Conservation (phyloP, 306 rosid species). For the Vigna unguiculata region DNA sequence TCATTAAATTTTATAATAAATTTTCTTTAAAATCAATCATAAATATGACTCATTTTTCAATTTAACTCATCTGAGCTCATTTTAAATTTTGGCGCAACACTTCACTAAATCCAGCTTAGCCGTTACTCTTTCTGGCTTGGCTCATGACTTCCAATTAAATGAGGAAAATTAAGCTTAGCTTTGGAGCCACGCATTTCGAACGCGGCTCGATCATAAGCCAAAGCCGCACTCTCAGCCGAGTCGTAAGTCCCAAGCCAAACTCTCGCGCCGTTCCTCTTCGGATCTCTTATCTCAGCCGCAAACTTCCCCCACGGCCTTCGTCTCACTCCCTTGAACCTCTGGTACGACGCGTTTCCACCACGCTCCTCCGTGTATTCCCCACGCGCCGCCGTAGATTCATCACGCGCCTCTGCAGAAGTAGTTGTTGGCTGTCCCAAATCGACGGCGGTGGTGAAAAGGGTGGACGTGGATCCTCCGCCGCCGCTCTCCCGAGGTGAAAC, state of each 20-base stretch:
- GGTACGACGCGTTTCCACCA: background rate
- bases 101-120: slow-evolving; percentile 24
- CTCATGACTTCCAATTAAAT: slow-evolving; percentile 50
- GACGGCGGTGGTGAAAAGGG: background rate
- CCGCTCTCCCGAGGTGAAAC: background rate
- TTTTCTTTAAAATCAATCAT: background rate
- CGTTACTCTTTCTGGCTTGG: slow-evolving; percentile 17
- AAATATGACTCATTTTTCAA: no score
- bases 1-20: no score
- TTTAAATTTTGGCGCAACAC: background rate
- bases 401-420: background rate
- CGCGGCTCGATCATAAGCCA: slow-evolving; percentile 72
- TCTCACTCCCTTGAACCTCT: slow-evolving; percentile 62
- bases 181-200: slow-evolving; percentile 64
- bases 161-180: slow-evolving; percentile 70
- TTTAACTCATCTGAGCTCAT: no score
- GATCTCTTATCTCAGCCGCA: slow-evolving; percentile 64
- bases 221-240: slow-evolving; percentile 58
- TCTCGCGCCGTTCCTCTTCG: slow-evolving; percentile 57
- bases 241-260: slow-evolving; percentile 74
- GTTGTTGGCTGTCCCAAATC: background rate
- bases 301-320: slow-evolving; percentile 75
- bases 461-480: slow-evolving; percentile 2
- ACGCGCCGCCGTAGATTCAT: background rate
- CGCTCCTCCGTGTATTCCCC: background rate